phyloP scores from a whole-genome alignment of 2,329 filamentous ascomycete species.

The Arthrobotrys sinensis region DNA sequence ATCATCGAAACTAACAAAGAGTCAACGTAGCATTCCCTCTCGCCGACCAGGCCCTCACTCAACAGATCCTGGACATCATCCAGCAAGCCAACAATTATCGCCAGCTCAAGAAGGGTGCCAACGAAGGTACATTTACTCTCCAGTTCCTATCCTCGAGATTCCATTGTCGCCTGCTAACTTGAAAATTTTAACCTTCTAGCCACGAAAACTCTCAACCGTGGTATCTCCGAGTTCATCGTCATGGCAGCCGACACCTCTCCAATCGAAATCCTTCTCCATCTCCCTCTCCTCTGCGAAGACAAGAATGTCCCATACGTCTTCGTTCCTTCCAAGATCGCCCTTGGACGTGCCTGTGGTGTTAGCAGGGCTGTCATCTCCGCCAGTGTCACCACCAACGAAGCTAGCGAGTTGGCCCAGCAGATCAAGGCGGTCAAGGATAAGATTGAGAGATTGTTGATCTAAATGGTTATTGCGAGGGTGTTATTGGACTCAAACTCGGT shows the following conservation, averaged over 20 bases:
- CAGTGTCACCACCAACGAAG: conserved; percentile 92
- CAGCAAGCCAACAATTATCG: conserved; percentile 79
- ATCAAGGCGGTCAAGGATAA: conserved; percentile 93
- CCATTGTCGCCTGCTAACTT: not conserved
- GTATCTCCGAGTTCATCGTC: conserved; percentile 89
- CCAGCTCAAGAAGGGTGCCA: conserved; percentile 91
- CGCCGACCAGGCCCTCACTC: conserved; percentile 80
- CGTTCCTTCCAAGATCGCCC: conserved; percentile 83
- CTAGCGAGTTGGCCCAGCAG: conserved; percentile 86
- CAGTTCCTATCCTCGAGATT: not conserved
- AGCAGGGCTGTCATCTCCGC: conserved; percentile 87
- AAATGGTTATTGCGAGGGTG: conserved; percentile 67
- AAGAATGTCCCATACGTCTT: conserved; percentile 82
- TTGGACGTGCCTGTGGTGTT: conserved; percentile 92
- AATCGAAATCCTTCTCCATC: conserved; percentile 87
- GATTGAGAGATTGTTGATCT: conserved; percentile 96
- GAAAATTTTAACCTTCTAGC: conserved; percentile 65
- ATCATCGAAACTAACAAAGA: conserved; percentile 27
- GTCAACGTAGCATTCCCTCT: conserved; percentile 64
- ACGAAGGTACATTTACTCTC: conserved; percentile 73
- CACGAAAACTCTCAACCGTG: conserved; percentile 91
- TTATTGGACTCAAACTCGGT: conserved; percentile 27
- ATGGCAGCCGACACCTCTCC: conserved; percentile 90
- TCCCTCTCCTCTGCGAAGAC: conserved; percentile 89
- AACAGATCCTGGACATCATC: conserved; percentile 86